Evolutionary conservation across 2,329 filamentous ascomycete genomes (phyloP), one percentile per base, ranked within the genome.

Genomic region (Verticillium longisporum): DNA sequence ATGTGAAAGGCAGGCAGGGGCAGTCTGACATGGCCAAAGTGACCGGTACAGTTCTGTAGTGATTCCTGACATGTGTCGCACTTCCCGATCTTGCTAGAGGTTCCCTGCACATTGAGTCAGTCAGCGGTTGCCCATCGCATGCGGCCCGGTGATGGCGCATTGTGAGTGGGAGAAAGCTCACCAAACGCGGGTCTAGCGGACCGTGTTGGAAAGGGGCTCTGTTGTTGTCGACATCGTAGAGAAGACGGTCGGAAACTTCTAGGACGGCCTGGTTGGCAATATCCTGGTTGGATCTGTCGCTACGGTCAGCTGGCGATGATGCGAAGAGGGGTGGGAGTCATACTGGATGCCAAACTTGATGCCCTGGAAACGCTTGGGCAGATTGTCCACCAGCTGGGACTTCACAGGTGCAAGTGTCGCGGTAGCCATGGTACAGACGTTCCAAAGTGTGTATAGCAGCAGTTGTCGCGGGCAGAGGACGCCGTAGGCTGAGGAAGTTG

Each of bases 231-330:
- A 97, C 85, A 73, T 99, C 92, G 80, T 97, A 99, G 64, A 98
- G 87, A 74, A 93, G 88, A 69, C 92, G 87, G 73, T 97, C 91
- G n/a, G 91, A 96, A 61, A 99, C 89, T 76, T 97, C 92, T 66
- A 98, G 84, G 61, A 97, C 92, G 65, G 90, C 92, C 76, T 99
- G 95, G 72, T 94, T 96, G 68, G 96, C 90, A 67, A 98, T 96
- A 71, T 98, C 92, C 72, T 96, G 90, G 69, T 91, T 92, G 32
- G 93, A 96, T 71, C 90, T 92, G 65, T 18, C 10, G 45, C 7
- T 18, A 13, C 21, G 18, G 45, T 53, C 18, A 53, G 45, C 45
- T 21, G 18, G 13, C 45, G 7, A 11, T 26, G 4, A 18, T 21
- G 18, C 45, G 45, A 50, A 21, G 38, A 14, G 26, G 41, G 57